Evolutionary conservation across 2,329 filamentous ascomycete species (phyloP), one percentile per base, ranked within the genome.

Genomic region (Zelopaecilomyces penicillatus): DNA sequence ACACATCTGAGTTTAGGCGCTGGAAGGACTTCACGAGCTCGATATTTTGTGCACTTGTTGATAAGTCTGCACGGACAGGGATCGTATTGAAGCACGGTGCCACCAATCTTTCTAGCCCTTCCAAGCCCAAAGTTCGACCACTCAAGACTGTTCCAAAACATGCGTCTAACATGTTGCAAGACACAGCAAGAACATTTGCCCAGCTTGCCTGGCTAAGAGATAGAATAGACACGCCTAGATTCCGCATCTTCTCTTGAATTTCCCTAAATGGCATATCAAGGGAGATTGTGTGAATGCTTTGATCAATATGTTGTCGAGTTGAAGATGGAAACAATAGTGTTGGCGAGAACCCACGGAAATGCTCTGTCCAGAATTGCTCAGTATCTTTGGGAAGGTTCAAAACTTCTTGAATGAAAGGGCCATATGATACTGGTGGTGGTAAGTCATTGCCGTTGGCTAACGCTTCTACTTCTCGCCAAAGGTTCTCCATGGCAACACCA

Each of bases 11-110:
- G 55, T 86, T 89, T 28, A 78, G 59, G 0, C 64, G 62, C 42
- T 89, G 83, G 3, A 87, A 70, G 3, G 66, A 60, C 45, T 74
- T 76, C 28, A 84, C 65, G 8, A 89, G 58, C 5, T 81, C 74
- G 0, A 70, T 54, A 45, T 82, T 80, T 11, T 71, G 73, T 1
- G 61, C 66, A 2, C 60, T 60, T 3, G 58, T 57, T 1, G 70
- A 64, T 7, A 85, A 49, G 30, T 78, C 65, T 11, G 80, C 65
- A 28, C 87, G 76, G 2, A 89, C 58, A 0, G 90, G 88, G 9
- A 95, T 65, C 0, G 90, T 95, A 58, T 95, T 96, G 70, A 96
- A 95, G 60, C 88, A 95, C 0, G 90, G 90, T 0, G 87, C 88
- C n/a, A 94, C 77, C 5, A 95, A 74, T 4, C 73, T 69, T 33